A percentile compares a stretch with the other conserved stretches of the same genome.
Evolutionary conservation across 75 land plant genomes (phyloP).

Genomic region (Azolla pinnata): DNA sequence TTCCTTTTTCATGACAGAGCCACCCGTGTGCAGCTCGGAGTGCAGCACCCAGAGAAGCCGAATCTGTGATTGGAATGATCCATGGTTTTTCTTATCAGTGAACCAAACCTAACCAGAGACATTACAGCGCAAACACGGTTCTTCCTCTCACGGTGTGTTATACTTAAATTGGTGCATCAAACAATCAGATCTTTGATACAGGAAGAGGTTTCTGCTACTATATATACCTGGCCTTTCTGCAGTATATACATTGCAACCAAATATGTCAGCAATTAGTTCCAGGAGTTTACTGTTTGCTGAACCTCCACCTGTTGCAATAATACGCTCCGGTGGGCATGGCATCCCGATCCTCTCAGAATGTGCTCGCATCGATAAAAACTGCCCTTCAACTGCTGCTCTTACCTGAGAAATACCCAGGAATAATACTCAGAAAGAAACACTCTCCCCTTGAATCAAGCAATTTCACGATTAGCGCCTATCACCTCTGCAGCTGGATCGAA

Average conservation of each 20-base stretch:
- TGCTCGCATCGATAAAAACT: conserved; percentile 82
- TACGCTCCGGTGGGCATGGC: conserved; percentile 85
- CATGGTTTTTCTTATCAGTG: too few species aligned
- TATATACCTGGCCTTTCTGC: conserved; percentile 71
- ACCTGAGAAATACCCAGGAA: conserved; percentile 61
- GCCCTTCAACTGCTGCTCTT: conserved; percentile 86
- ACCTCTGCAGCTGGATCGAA: conserved; percentile 90
- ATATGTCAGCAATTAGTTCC: conserved; percentile 50
- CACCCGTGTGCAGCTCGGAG: conserved; percentile 95
- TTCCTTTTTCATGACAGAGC: conserved; percentile 52
- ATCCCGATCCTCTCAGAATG: conserved; percentile 77
- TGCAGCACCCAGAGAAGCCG: conserved; percentile 94
- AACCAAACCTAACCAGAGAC: too few species aligned
- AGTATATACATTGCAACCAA: conserved; percentile 81
- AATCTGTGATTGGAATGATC: conserved; percentile 58
- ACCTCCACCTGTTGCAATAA: conserved; percentile 96
- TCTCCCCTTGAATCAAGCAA: not conserved
- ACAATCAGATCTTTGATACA: too few species aligned
- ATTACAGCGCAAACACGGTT: too few species aligned
- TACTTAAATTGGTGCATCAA: too few species aligned
- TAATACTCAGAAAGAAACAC: too few species aligned
- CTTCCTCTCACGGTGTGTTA: too few species aligned
- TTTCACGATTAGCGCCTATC: conserved; percentile 1
- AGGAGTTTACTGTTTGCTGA: conserved; percentile 75
- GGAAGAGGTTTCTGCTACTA: not conserved